Base-by-base conservation (phyloP, 1,284 basidiomycete species). In the Nidula niveotomentosa region DNA sequence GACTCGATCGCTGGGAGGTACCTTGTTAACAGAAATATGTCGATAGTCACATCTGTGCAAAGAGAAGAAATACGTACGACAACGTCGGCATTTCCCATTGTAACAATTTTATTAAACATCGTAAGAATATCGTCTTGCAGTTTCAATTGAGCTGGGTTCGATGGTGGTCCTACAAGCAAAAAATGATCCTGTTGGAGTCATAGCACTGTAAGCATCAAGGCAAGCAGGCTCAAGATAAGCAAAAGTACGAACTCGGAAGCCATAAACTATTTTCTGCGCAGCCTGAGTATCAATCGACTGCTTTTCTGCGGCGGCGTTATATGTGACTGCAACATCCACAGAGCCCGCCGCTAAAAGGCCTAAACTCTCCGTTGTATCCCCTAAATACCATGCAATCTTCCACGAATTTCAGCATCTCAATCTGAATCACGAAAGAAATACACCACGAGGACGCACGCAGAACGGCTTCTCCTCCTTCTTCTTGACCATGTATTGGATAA, bases 341-440 rank as follows among this genome's bases (percentile, higher is more conserved):
- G 62, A 58, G 8, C 73, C 76, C 1, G 65, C 62, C 0, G 68
- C 65, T 15, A 82, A 65, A 49, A 69, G 70, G 0, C 61, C 65
- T 0, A 81, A 64, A 55, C 76, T 78, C 49, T 79, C 69, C 0
- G 78, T 80, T 1, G 77, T 80, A 55, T 82, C 80, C 4, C 77
- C 78, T 9, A 79, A 64, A 60, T 77, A 76, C 80, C 80, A 81
- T 12, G 65, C 78, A 33, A 80, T 69, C 79, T 81, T 46, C 15
- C 52, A 35, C 13, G 39, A 34, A n/a, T 10, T 50, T 17, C 47
- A 39, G 54, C 6, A 50, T 52, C 10, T 15, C 1, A 48, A n/a
- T 17, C 17, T 52, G 35, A 23, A 51, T 37, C 6, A 47, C 46
- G 47, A 41, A 52, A 44, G 47, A 41, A 52, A 44, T n/a, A 37